Base-by-base conservation (phyloP, 768 basidiomycete species). In the Dacryopinax primogenitus region DNA sequence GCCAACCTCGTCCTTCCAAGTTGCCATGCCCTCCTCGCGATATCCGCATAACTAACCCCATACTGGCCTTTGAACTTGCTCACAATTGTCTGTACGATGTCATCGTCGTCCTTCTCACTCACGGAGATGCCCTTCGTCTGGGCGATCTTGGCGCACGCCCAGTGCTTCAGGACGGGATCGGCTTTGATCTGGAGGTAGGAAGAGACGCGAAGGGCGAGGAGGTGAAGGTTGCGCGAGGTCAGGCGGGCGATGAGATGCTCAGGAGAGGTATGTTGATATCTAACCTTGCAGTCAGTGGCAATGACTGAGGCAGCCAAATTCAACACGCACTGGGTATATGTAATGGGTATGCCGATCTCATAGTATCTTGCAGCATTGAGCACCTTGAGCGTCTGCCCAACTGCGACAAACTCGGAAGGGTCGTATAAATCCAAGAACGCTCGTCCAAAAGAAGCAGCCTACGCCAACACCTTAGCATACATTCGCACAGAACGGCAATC, bases 381-480 rank as follows among this genome's bases (percentile, higher is more conserved):
- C 37, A 99, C 94, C 72, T 94, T 92, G 28, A 99, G 80, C 1
- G 86, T 86, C 73, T 93, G 89, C 0, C 92, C 93, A 87, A 96
- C 92, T 61, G 84, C 81, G 33, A 98, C 85, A 69, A 96, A 94
- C 71, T 96, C 92, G 0, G 84, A 85, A 2, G 95, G 90, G 72
- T 97, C 90, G 72, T 92, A 89, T 30, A 92, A 80, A 72, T 98
- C 96, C 68, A 99, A 76, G 73, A 93, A 99, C 0, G 91, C 88
- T 67, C 92, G 84, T 1, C 95, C 96, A 71, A 95, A 97, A 73
- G 93, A 93, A 7, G 95, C 95, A n/a, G 94, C 92, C 90, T 95
- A 69, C 0, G 32, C 4, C 23, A 11, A 23, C 23, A 32, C 45
- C 23, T 33, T 2, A 51, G 12, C 3, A 3, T 15, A 7, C 15